Evolutionary conservation across 148 eudicot species (phyloP).

Genomic region (Spergularia marina): DNA sequence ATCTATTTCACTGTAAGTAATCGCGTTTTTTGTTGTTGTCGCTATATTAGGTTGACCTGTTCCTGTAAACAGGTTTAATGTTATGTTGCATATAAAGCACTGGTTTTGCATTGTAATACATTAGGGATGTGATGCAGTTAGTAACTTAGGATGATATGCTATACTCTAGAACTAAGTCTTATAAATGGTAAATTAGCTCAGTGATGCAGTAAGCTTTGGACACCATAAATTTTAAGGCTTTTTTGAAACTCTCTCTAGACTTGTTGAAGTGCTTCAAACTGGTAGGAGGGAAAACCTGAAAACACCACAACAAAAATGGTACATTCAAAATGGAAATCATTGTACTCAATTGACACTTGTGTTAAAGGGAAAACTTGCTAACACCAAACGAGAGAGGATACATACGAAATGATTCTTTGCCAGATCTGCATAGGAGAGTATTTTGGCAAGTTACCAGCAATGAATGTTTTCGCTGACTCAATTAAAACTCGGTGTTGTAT

Average conservation of each 20-base stretch:
- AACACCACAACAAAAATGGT: neutral
- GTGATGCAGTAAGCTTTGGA: neutral
- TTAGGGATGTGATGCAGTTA: neutral
- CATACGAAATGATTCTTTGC: too few relatives aligned
- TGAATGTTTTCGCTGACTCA: neutral
- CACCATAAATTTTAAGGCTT: neutral
- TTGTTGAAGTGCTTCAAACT: neutral
- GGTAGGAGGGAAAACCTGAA: neutral
- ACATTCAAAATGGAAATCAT: neutral
- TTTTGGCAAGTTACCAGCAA: neutral
- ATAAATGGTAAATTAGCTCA: too few relatives aligned
- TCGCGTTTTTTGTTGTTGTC: neutral
- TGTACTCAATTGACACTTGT: too few relatives aligned
- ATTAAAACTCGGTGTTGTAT: neutral
- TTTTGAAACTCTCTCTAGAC: neutral
- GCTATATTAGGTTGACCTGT: neutral
- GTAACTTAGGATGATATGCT: neutral
- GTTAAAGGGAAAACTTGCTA: too few relatives aligned
- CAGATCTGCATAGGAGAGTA: neutral
- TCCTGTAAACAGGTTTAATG: neutral
- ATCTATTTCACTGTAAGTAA: slow-evolving; percentile 74
- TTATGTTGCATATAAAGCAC: neutral
- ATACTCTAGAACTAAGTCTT: neutral
- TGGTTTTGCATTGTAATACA: neutral
- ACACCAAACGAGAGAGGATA: too few relatives aligned